phyloP scores from a whole-genome alignment of 345 rosid species.

The Syzygium oleosum region DNA sequence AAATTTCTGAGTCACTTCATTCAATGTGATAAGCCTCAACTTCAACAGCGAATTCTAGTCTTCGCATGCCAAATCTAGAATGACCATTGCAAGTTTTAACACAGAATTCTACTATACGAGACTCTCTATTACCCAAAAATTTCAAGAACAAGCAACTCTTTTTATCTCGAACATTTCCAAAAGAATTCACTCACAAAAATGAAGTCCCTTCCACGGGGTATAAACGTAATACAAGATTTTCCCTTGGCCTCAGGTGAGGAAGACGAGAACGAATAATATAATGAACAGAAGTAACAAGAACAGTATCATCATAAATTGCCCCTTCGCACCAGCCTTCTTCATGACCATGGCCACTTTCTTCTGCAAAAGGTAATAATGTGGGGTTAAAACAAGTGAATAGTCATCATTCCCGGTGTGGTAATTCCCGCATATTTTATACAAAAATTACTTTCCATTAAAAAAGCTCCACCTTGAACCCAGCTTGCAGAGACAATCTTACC shows the following conservation, averaged over 20 bases:
- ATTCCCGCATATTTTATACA: not conserved
- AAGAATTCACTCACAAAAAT: not conserved
- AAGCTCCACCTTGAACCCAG: not conserved
- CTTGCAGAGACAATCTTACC: conserved; percentile 24
- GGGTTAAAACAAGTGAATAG: not conserved
- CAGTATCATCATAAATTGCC: conserved; percentile 89
- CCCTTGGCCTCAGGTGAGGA: conserved; percentile 37
- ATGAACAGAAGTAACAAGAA: conserved; percentile 75
- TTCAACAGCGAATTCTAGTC: not conserved
- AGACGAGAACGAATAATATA: conserved; percentile 80
- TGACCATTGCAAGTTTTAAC: not conserved
- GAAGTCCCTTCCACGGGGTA: not conserved
- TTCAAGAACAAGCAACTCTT: not conserved
- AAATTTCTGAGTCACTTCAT: not conserved
- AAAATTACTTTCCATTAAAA: not conserved
- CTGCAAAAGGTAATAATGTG: conserved; percentile 27
- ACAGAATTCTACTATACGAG: not conserved
- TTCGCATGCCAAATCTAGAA: not conserved
- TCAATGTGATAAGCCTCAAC: not conserved
- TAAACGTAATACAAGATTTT: not conserved
- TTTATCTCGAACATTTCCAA: not conserved
- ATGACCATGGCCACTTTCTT: conserved; percentile 96
- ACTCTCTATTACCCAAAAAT: not conserved
- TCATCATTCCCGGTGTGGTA: not conserved
- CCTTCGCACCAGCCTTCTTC: conserved; percentile 95